These are phyloP conservation scores for Coemansia sp. DNA, from an alignment of 192 early-diverging fungal species.

Conservation along the genomic window DNA sequence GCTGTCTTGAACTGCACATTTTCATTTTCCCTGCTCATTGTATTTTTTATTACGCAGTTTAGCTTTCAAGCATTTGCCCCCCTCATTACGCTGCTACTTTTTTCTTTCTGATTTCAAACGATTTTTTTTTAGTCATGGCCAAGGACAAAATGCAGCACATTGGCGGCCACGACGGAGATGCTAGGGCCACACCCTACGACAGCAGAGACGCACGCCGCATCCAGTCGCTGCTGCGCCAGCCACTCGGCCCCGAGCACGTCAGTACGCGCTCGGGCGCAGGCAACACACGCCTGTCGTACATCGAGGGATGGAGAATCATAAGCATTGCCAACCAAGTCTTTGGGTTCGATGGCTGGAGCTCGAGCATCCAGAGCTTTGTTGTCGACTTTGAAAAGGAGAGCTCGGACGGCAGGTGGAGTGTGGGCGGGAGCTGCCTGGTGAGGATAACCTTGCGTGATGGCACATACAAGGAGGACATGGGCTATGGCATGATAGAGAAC, in stretches of 20 bases:
- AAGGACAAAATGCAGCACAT: not conserved
- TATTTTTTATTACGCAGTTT: no score
- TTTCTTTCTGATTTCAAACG: not conserved
- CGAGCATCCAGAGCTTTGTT: constrained; percentile 67
- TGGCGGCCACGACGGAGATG: not conserved
- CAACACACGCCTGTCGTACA: constrained; percentile 68
- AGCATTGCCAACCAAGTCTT: constrained; percentile 92
- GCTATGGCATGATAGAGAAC: constrained; percentile 84
- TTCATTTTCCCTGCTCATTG: no score
- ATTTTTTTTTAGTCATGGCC: constrained; percentile 6
- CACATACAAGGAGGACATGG: constrained; percentile 87
- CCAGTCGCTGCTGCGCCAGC: constrained; percentile 54
- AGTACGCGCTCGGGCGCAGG: constrained; percentile 71
- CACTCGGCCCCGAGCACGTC: constrained; percentile 73
- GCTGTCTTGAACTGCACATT: no score
- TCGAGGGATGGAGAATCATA: constrained; percentile 84
- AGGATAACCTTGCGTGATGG: constrained; percentile 88
- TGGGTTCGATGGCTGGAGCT: constrained; percentile 94
- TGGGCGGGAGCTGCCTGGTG: constrained; percentile 78
- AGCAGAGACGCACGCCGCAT: constrained; percentile 18
- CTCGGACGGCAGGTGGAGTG: constrained; percentile 59
- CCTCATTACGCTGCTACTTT: no score
- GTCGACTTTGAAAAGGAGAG: constrained; percentile 73
- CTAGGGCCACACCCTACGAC: constrained; percentile 11
- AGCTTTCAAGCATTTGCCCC: no score